Evolutionary conservation across 1,139 yeast species (phyloP), one percentile per base, ranked within the genome.

Genomic region (Magnusiomyces fungicola): DNA sequence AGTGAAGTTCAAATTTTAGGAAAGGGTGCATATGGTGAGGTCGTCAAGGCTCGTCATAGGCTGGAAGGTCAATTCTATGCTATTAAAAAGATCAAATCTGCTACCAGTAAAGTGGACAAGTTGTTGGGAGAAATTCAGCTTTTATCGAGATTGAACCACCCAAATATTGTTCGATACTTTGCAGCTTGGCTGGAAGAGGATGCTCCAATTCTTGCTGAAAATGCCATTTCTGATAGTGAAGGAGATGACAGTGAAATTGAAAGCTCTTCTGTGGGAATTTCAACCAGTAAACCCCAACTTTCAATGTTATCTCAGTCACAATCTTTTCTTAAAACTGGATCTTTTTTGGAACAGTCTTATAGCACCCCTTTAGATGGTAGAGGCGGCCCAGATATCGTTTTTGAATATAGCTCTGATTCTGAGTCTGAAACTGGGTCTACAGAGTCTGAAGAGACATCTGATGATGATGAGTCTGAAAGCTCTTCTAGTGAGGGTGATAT

Each of bases 21-120:
- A 1, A 80, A 83, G 59, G 99, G 99, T 32, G 98, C 95, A 0
- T 94, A 84, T 69, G 99, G 98, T 7, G 96, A 90, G 63, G 99
- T 94, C 12, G 96, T 92, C 18, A 90, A 90, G 61, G 98, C 94
- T 0, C 74, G 98, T 54, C 90, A 89, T 64, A 78, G 90, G 55
- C 76, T 92, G 56, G 99, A 94, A 62, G 97, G 98, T 21, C 77
- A 97, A 4, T 86, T 85, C 59, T 94, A 94, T 66, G 99, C 98
- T 0, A 80, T 94, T 53, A 94, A 94, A 63, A 90, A 89, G 61
- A 85, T 94, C 49, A 80, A 84, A 55, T 96, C 92, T 56, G 79
- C 85, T 3, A 83, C 86, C 32, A 81, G 83, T 55, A 84, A 87
- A 55, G 70, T 92, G 40, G 83, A 95, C 30, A 79, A 85, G 3